Conservation (phyloP, 257 asterid species). For the Fraxinus quadrangulata region DNA sequence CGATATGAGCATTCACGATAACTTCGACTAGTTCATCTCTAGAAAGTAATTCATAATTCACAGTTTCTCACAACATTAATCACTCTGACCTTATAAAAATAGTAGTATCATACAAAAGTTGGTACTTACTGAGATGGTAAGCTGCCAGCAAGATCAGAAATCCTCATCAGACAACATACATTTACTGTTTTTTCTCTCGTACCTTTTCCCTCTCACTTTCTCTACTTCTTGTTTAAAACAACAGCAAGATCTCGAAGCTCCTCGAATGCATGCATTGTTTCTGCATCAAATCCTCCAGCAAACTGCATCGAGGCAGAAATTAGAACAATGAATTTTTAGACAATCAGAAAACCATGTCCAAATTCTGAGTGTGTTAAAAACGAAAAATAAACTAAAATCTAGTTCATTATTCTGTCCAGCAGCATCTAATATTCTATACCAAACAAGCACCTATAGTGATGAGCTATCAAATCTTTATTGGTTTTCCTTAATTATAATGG, state of each 20-base stretch:
- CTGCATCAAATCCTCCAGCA: constrained; percentile 96
- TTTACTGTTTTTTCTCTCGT: background rate
- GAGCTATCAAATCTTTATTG: background rate
- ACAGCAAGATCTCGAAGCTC: constrained; percentile 84
- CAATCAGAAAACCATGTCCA: background rate
- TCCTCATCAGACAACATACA: background rate
- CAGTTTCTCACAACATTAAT: background rate
- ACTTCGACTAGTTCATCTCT: background rate
- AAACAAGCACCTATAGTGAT: no score
- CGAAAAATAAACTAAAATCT: background rate
- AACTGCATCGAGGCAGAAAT: constrained; percentile 50
- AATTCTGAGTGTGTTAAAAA: background rate
- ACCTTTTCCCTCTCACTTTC: constrained; percentile 9
- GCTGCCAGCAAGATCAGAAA: constrained; percentile 35
- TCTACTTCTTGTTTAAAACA: constrained; percentile 57
- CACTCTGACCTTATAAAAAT: background rate
- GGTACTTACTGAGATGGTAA: constrained; percentile 76
- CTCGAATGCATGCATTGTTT: constrained; percentile 96
- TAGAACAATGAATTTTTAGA: background rate
- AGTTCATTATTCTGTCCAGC: no score
- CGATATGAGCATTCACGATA: no score
- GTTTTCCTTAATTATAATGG: background rate
- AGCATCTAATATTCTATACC: no score
- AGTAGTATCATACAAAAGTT: background rate
- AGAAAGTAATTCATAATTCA: background rate